A percentile compares a stretch with the other conserved stretches of the same genome.
Conservation (phyloP, 148 eudicot genomes). For the Gaultheria prostrata region DNA sequence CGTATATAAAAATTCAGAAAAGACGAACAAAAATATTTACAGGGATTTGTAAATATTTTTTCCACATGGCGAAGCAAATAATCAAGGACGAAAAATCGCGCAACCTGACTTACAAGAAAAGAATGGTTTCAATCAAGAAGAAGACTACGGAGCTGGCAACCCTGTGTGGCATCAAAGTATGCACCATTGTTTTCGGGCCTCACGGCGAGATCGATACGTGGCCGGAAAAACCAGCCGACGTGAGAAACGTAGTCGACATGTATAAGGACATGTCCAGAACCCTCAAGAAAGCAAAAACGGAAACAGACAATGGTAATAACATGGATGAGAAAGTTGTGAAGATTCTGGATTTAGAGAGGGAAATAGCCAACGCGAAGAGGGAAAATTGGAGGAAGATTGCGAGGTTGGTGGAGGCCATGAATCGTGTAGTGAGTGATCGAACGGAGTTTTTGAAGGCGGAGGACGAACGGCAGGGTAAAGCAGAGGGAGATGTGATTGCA, state of each 20-base stretch:
- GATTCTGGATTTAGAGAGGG: background rate
- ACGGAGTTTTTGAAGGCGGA: background rate
- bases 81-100: background rate
- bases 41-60: background rate
- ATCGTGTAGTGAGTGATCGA: background rate
- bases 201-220: constrained; percentile 14
- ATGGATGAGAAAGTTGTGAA: too few species aligned
- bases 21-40: background rate
- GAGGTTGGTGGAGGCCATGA: background rate
- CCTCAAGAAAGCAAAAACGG: background rate
- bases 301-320: background rate
- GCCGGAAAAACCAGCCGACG: constrained; percentile 18
- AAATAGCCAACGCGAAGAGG: too few species aligned
- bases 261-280: background rate
- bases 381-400: background rate
- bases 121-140: constrained; percentile 15
- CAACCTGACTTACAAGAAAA: background rate
- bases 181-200: constrained; percentile 3
- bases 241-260: background rate
- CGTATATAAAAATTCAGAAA: too few species aligned
- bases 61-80: background rate
- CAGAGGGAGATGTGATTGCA: too few species aligned
- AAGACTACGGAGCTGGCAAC: constrained; percentile 17
- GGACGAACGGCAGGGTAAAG: background rate
- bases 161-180: constrained; percentile 16